Evolutionary conservation across 140 eudicot genomes (phyloP), one percentile per base, ranked within the genome.

Genomic region (Ambrosia hybrid): DNA sequence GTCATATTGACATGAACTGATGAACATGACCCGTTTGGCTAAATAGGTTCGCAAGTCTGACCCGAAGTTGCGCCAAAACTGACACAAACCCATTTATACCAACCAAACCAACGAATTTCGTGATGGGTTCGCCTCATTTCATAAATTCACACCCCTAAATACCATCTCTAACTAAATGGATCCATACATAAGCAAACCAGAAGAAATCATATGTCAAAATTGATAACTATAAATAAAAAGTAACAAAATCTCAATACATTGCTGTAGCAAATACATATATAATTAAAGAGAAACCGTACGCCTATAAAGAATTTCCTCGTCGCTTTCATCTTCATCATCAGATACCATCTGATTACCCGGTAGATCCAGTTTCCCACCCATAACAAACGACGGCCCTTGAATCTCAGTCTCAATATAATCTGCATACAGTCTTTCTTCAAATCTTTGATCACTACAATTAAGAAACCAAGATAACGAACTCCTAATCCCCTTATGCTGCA

Each of bases 371-470:
- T 84, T 94, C 60, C 99, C 99, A 2, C 99, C 99, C 95, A 94
- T 81, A 71, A 36, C 66, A 79, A 94, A 94, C 15, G 82, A 75
- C 2, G 99, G 99, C 6, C 97, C 96, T 15, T 78, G 69, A 63
- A 62, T 85, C 71, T 90, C 99, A 0, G 85, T 78, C 65, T 94
- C 97, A 6, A 90, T 74, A 74, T 81, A 90, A 71, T 86, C 84
- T 38, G 85, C 96, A 72, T 76, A 81, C 66, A 94, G 41, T 68
- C 97, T 84, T 70, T 94, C 97, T 81, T 88, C 97, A 72, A 63
- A 94, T 72, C 97, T 84, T 82, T 84, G 88, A 71, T 94, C 97
- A 74, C 99, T 94, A 70, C 99, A 90, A 37, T 94, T 94, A n/a
- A 94, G 85, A 72, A 94, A 88, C 94, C 96, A 90, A 34, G 90